phyloP scores from a whole-genome alignment of 2,329 filamentous ascomycete genomes.

The Pestalotiopsis sp. region DNA sequence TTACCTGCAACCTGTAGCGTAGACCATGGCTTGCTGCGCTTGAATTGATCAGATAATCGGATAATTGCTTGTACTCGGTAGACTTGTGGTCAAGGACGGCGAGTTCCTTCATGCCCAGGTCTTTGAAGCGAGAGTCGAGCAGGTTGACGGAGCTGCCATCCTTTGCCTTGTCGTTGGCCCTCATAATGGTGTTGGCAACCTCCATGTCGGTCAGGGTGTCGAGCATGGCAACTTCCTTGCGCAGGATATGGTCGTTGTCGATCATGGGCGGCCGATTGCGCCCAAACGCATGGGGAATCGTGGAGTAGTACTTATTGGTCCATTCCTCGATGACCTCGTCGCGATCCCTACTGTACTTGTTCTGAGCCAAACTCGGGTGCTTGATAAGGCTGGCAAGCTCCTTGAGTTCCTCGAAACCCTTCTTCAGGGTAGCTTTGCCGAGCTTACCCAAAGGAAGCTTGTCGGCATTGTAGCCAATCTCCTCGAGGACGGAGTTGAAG shows the following conservation, averaged over 20 bases:
- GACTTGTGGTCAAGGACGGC: constrained; percentile 60
- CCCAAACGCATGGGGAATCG: constrained; percentile 80
- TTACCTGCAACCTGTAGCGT: constrained; percentile 55
- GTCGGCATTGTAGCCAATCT: constrained; percentile 70
- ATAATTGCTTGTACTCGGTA: constrained; percentile 65
- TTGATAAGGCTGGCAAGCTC: constrained; percentile 68
- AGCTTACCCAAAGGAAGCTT: constrained; percentile 83
- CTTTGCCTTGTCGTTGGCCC: constrained; percentile 49
- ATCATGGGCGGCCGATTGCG: constrained; percentile 73
- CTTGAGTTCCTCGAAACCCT: constrained; percentile 75
- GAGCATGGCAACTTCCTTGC: constrained; percentile 74
- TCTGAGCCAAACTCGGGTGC: constrained; percentile 46
- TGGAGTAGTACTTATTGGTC: constrained; percentile 77
- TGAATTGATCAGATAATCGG: constrained; percentile 66
- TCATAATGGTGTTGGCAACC: constrained; percentile 76
- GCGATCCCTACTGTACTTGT: constrained; percentile 40
- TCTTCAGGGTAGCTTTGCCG: constrained; percentile 72
- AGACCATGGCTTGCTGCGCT: constrained; percentile 65
- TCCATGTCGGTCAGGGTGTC: constrained; percentile 84
- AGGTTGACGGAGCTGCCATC: constrained; percentile 54
- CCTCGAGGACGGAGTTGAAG: constrained; percentile 65
- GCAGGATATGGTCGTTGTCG: constrained; percentile 54
- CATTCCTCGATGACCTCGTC: constrained; percentile 53
- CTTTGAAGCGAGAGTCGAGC: constrained; percentile 71
- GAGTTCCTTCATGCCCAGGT: constrained; percentile 74